Evolutionary conservation across 2,329 filamentous ascomycete genomes (phyloP).

Genomic region (Cercospora sp.): DNA sequence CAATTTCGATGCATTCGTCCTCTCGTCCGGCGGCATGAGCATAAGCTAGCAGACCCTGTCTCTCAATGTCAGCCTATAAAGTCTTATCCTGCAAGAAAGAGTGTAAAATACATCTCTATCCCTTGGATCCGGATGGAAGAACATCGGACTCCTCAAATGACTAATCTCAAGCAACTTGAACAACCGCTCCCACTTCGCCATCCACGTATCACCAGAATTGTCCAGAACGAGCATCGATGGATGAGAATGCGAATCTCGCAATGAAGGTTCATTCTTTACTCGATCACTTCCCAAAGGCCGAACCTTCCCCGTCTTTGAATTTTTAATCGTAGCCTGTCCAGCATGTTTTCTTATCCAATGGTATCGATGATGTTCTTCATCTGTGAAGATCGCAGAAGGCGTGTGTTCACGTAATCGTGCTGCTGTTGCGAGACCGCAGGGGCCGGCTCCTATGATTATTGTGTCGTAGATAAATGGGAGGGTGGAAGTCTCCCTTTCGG

Average conservation of each 20-base stretch:
- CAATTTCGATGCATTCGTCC: conserved; percentile 67
- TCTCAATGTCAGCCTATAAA: neutral
- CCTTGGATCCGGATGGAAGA: conserved; percentile 76
- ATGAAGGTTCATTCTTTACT: neutral
- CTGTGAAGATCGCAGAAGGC: conserved; percentile 77
- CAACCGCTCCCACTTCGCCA: conserved; percentile 68
- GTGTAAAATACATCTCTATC: conserved; percentile 61
- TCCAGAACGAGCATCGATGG: conserved; percentile 66
- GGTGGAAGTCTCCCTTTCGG: conserved; percentile 15
- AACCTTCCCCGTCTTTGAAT: conserved; percentile 48
- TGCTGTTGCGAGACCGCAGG: conserved; percentile 72
- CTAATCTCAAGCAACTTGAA: conserved; percentile 70
- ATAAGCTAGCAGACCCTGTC: conserved; percentile 61
- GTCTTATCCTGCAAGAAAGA: no score
- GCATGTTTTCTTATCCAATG: conserved; percentile 72
- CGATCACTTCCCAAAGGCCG: conserved; percentile 27
- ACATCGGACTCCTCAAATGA: conserved; percentile 75
- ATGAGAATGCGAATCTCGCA: neutral
- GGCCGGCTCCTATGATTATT: conserved; percentile 71
- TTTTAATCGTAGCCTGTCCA: conserved; percentile 60
- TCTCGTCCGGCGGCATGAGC: conserved; percentile 62
- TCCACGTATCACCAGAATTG: conserved; percentile 63
- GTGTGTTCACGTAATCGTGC: conserved; percentile 70
- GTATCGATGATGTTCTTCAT: conserved; percentile 79
- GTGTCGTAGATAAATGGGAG: conserved; percentile 57